Evolutionary conservation across 352 stramenopile species (phyloP), one percentile per base, ranked within the genome.

Genomic region (Phytophthora syringae): DNA sequence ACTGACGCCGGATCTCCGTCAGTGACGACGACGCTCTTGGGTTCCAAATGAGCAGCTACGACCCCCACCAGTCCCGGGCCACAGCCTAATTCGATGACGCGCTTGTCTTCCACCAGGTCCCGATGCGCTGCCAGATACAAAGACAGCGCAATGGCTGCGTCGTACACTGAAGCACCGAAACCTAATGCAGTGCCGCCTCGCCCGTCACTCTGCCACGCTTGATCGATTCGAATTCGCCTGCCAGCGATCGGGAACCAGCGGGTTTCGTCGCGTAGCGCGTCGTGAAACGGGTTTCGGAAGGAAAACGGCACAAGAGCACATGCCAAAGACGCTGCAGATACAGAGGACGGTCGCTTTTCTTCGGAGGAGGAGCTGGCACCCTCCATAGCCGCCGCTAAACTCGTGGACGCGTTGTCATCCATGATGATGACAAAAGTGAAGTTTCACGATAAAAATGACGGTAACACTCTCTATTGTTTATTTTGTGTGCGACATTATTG

Each of bases 101-200:
- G 74, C 24, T 89, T 89, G n/a, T 60, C 53, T 21, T 66, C 42
- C 18, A 95, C 67, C 18, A 75, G 30, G 21, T 86, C 74, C 21
- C 57, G 72, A 73, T 89, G 75, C 44, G 72, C 59, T 25, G 87
- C 82, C 3, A 95, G 58, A 57, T 90, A 95, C n/a, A 94, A 70
- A 22, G 87, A 88, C 44, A 95, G 70, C n/a, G 80, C 70, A 52
- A 95, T 72, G 9, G 87, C 84, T 6, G 85, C 83, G 27, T 94
- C 84, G 64, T 95, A 95, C 32, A 95, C 86, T 5, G 86, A 92
- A 44, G 85, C 87, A 16, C 87, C 87, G 51, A 94, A 95, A 37
- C 87, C 87, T 36, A 94, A 70, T 6, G 70, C 15, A 1, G 85
- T 95, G 12, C 87, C 87, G 16, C 87, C 87, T 25, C 72, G 74